These are phyloP conservation scores for Colletotrichum kahawae DNA, from an alignment of 2,329 filamentous ascomycete genomes.

Conservation along the genomic window DNA sequence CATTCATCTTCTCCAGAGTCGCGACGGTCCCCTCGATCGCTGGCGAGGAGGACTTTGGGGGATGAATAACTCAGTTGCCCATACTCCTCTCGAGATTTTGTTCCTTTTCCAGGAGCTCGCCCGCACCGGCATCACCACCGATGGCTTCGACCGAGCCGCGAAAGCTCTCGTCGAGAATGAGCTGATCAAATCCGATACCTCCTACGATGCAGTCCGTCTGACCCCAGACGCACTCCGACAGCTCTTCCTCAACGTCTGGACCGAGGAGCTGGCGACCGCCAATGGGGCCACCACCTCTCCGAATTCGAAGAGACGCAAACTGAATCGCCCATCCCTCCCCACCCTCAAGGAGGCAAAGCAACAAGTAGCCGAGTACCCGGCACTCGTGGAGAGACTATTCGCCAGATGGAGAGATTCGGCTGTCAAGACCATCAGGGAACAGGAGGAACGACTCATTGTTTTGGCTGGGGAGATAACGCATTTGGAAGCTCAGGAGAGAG, in stretches of 20 bases:
- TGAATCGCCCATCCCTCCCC: conserved; percentile 66
- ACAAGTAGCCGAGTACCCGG: conserved; percentile 71
- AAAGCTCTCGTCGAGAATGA: conserved; percentile 75
- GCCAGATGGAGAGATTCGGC: conserved; percentile 73
- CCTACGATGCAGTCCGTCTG: conserved; percentile 77
- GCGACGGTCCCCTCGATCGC: conserved; percentile 59
- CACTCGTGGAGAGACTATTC: conserved; percentile 76
- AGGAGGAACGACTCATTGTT: conserved; percentile 71
- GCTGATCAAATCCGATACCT: conserved; percentile 71
- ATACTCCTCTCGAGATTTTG: conserved; percentile 86
- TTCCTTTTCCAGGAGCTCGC: conserved; percentile 83
- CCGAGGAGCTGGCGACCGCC: conserved; percentile 71
- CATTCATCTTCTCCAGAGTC: conserved; percentile 57
- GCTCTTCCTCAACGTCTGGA: conserved; percentile 77
- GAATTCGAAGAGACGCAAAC: conserved; percentile 76
- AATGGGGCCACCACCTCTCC: conserved; percentile 48
- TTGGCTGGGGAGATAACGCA: conserved; percentile 72
- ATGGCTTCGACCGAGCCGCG: conserved; percentile 75
- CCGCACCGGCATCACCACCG: conserved; percentile 67
- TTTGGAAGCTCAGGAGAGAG: conserved; percentile 58
- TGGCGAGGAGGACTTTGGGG: conserved; percentile 60
- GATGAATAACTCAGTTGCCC: conserved; percentile 65
- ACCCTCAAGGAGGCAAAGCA: conserved; percentile 70
- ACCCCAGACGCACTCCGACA: conserved; percentile 79
- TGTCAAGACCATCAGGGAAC: conserved; percentile 73